These are phyloP conservation scores for Hypoxylon fragiforme DNA, from an alignment of 495 filamentous ascomycete species.

Conservation along the genomic window DNA sequence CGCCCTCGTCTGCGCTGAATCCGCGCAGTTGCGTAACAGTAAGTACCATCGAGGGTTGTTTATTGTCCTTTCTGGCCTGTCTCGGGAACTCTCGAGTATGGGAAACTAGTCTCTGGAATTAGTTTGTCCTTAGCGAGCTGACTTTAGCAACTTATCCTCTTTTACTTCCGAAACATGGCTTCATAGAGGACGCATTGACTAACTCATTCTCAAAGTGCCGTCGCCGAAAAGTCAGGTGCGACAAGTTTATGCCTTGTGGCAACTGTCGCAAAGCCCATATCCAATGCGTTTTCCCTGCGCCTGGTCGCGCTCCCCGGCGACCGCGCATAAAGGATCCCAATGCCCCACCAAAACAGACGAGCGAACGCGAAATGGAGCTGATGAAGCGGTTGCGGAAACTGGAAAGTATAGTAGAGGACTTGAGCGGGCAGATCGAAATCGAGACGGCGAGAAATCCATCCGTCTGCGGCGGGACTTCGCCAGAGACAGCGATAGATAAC, in stretches of 20 bases:
- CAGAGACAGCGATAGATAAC: slow-evolving; percentile 38
- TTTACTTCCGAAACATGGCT: no score
- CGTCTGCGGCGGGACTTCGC: slow-evolving; percentile 43
- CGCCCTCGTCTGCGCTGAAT: slow-evolving; percentile 51
- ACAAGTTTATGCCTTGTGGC: slow-evolving; percentile 80
- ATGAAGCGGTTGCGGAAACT: slow-evolving; percentile 75
- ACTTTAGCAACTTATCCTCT: no score
- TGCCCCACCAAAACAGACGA: slow-evolving; percentile 54
- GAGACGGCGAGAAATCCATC: slow-evolving; percentile 46
- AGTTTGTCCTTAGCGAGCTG: no score
- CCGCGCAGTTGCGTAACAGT: slow-evolving; percentile 82
- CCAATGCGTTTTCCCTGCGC: slow-evolving; percentile 82
- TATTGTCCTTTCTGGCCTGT: no score
- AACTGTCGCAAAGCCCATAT: slow-evolving; percentile 80
- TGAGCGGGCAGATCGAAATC: slow-evolving; percentile 61
- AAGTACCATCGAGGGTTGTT: no score
- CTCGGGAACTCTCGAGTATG: no score
- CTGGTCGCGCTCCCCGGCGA: slow-evolving; percentile 76
- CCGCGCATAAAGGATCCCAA: slow-evolving; percentile 63
- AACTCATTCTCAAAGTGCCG: no score
- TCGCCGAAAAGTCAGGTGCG: slow-evolving; percentile 82
- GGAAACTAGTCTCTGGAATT: no score
- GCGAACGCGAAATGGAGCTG: slow-evolving; percentile 72
- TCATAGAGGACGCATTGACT: no score
- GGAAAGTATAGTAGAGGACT: slow-evolving; percentile 75